Conservation (phyloP, 164 flowering plant genomes). For the Piper longum region DNA sequence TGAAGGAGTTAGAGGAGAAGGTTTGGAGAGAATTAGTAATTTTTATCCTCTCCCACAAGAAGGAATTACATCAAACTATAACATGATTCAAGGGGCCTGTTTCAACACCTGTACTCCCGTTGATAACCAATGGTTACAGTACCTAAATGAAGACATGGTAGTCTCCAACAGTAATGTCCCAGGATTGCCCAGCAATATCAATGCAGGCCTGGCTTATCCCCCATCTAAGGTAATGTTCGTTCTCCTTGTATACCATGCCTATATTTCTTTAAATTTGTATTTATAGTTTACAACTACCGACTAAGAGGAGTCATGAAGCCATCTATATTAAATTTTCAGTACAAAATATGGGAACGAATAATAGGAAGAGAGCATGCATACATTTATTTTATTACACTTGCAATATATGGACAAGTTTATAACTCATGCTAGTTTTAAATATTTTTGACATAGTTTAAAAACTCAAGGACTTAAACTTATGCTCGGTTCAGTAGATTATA, state of each 20-base stretch:
- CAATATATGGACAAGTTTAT: no score
- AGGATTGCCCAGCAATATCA: slow-evolving; percentile 18
- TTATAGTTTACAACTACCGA: no score
- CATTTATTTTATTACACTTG: no score
- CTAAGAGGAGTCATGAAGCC: no score
- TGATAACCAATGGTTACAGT: slow-evolving; percentile 53
- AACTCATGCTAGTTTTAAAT: no score
- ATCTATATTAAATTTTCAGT: no score
- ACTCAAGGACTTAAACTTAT: no score
- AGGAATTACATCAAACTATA: slow-evolving; percentile 14
- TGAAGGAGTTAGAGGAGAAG: slow-evolving; percentile 36
- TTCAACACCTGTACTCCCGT: slow-evolving; percentile 8
- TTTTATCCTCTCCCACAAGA: slow-evolving; percentile 22
- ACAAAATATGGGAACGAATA: no score
- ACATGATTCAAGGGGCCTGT: slow-evolving; percentile 9
- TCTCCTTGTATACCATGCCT: background rate
- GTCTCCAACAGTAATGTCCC: slow-evolving; percentile 15
- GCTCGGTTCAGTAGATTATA: no score
- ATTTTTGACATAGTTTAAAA: no score
- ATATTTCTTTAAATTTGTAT: background rate
- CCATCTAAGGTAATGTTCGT: slow-evolving; percentile 41
- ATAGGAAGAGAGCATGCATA: no score
- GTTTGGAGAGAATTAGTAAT: slow-evolving; percentile 17
- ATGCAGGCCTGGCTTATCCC: slow-evolving; percentile 20
- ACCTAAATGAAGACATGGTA: slow-evolving; percentile 42